Percentiles rank a stretch among this genome's conserved stretches.
Conservation (phyloP, 2,329 filamentous ascomycete genomes). For the Grosmannia serpens region DNA sequence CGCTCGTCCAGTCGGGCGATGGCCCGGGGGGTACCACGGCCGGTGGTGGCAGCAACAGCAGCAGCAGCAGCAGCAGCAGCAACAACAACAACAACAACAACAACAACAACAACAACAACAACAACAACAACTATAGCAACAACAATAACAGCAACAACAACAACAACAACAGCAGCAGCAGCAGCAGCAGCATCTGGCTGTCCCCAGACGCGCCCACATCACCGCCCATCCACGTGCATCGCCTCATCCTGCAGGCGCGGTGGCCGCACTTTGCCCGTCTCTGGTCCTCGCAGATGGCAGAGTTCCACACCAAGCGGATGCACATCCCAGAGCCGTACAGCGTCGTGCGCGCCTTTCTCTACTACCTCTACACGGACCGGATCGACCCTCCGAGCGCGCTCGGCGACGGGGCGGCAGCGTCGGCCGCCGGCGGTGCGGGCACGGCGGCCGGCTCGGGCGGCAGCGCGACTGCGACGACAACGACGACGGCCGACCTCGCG, state of each 20-base stretch:
- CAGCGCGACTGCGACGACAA: constrained; percentile 31
- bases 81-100: constrained; percentile 23
- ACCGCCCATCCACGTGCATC: constrained; percentile 84
- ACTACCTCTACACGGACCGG: constrained; percentile 93
- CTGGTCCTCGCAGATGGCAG: constrained; percentile 89
- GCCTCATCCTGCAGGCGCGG: constrained; percentile 82
- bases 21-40: constrained; percentile 5
- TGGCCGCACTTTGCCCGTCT: constrained; percentile 95
- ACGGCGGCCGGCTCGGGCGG: background rate
- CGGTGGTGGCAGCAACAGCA: background rate
- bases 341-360: constrained; percentile 87
- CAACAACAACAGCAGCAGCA: background rate
- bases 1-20: constrained; percentile 31
- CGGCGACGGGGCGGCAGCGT: constrained; percentile 16
- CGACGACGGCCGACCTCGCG: constrained; percentile 54
- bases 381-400: constrained; percentile 48
- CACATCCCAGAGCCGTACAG: constrained; percentile 95
- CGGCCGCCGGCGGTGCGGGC: background rate
- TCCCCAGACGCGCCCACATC: constrained; percentile 56
- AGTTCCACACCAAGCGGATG: constrained; percentile 95
- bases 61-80: background rate
- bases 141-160: background rate
- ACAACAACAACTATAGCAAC: background rate
- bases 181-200: constrained; percentile 39
- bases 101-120: background rate